phyloP scores from a whole-genome alignment of 805 yeast species.

The Wickerhamia fluorescens region DNA sequence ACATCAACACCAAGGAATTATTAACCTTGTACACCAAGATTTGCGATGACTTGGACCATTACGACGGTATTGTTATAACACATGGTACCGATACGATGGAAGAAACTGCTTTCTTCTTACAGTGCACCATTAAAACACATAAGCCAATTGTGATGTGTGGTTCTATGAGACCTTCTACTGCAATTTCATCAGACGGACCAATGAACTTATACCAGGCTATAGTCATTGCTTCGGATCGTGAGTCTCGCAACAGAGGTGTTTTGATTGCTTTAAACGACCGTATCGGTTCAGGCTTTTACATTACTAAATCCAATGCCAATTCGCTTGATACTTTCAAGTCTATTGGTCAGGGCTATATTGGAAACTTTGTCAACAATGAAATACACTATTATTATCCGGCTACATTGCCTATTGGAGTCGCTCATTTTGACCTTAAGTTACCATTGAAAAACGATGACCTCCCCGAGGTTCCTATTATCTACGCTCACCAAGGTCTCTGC shows the following conservation, averaged over 20 bases:
- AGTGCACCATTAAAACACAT: conserved; percentile 34
- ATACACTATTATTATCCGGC: conserved; percentile 62
- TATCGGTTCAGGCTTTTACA: conserved; percentile 63
- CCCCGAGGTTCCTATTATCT: conserved; percentile 48
- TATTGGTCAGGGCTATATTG: conserved; percentile 64
- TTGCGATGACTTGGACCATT: conserved; percentile 34
- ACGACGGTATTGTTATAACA: conserved; percentile 57
- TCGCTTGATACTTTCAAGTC: conserved; percentile 63
- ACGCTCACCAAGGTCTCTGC: conserved; percentile 56
- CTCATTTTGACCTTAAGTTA: conserved; percentile 28
- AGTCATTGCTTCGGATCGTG: conserved; percentile 48
- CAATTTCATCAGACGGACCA: conserved; percentile 66
- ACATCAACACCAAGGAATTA: conserved; percentile 42
- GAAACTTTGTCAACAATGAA: conserved; percentile 60
- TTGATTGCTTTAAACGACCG: conserved; percentile 62
- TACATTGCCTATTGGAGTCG: conserved; percentile 46
- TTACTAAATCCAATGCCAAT: conserved; percentile 65
- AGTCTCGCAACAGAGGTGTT: conserved; percentile 51
- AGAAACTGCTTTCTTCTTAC: conserved; percentile 60
- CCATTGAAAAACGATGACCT: conserved; percentile 13
- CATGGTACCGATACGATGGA: conserved; percentile 71
- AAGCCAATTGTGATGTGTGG: conserved; percentile 66
- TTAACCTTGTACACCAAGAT: conserved; percentile 41
- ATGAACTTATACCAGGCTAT: conserved; percentile 68
- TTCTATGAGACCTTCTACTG: conserved; percentile 68